These are phyloP conservation scores for Pythium guiyangense DNA, from an alignment of 352 stramenopile species.

Conservation along the genomic window DNA sequence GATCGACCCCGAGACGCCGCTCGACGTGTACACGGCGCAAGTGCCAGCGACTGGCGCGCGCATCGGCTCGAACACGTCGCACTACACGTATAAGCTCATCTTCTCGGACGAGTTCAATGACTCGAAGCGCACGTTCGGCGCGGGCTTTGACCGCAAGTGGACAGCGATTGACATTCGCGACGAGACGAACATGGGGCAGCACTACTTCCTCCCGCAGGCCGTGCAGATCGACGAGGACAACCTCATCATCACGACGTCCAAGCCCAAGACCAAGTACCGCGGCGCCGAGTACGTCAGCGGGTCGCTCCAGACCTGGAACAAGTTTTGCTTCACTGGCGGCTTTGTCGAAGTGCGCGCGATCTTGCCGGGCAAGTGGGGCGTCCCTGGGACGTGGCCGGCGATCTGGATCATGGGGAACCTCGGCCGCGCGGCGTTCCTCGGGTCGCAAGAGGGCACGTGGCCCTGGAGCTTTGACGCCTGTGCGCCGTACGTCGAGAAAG, in stretches of 20 bases:
- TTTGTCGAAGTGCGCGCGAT: constrained; percentile 94
- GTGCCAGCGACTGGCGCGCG: constrained; percentile 35
- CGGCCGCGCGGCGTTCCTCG: constrained; percentile 92
- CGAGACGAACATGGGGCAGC: constrained; percentile 92
- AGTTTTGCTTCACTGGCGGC: constrained; percentile 98
- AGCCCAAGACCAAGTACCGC: constrained; percentile 77
- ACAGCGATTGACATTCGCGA: constrained; percentile 96
- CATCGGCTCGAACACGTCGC: constrained; percentile 22
- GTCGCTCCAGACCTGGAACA: constrained; percentile 97
- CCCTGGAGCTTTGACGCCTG: constrained; percentile 96
- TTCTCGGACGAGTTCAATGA: constrained; percentile 98
- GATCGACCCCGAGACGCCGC: constrained; percentile 80
- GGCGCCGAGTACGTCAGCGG: constrained; percentile 84
- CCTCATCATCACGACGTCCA: constrained; percentile 90
- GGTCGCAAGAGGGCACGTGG: constrained; percentile 93
- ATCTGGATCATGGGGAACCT: constrained; percentile 98
- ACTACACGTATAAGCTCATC: constrained; percentile 79
- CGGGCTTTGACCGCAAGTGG: constrained; percentile 94
- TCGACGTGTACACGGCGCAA: constrained; percentile 32
- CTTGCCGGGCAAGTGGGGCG: constrained; percentile 92
- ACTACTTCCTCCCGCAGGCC: constrained; percentile 94
- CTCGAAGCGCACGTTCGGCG: constrained; percentile 89
- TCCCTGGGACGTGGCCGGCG: constrained; percentile 95
- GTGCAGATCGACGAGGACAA: constrained; percentile 92
- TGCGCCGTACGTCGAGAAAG: constrained; percentile 76